Evolutionary conservation across 495 filamentous ascomycete genomes (phyloP).

Genomic region (Stereocaulon alpinum): DNA sequence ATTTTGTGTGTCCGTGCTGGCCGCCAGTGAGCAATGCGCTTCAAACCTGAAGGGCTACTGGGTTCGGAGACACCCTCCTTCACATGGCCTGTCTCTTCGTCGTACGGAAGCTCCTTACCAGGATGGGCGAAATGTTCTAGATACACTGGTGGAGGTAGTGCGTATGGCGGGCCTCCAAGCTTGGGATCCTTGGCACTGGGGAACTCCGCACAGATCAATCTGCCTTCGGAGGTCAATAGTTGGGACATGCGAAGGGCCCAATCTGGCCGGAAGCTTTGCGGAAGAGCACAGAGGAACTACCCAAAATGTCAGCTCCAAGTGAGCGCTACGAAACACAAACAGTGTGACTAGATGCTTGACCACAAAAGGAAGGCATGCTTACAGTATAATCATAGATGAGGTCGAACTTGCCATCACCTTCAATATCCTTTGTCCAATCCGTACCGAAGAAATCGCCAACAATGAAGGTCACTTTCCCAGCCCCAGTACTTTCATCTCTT

Average conservation of each 20-base stretch:
- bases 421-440: conserved; percentile 41
- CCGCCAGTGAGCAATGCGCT: conserved; percentile 52
- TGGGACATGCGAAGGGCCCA: conserved; percentile 60
- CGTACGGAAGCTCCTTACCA: conserved; percentile 53
- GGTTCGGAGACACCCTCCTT: conserved; percentile 34
- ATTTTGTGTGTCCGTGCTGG: conserved; percentile 59
- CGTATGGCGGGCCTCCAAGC: conserved; percentile 60
- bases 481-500: conserved; percentile 33
- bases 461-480: conserved; percentile 50
- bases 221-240: conserved; percentile 51
- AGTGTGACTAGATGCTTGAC: no score
- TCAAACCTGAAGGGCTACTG: conserved; percentile 38
- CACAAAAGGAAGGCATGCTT: conserved; percentile 22
- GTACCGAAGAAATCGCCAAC: conserved; percentile 64
- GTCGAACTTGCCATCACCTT: conserved; percentile 50
- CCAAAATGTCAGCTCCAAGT: conserved; percentile 3
- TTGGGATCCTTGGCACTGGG: conserved; percentile 57
- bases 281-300: conserved; percentile 75
- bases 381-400: conserved; percentile 81
- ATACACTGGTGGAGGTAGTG: conserved; percentile 52
- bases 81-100: conserved; percentile 41
- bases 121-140: conserved; percentile 54
- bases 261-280: conserved; percentile 48
- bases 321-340: not conserved
- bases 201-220: conserved; percentile 72